Percentiles rank a stretch among this genome's conserved stretches.
phyloP scores from a whole-genome alignment of 257 asterid genomes.

The Mentha longifolia region DNA sequence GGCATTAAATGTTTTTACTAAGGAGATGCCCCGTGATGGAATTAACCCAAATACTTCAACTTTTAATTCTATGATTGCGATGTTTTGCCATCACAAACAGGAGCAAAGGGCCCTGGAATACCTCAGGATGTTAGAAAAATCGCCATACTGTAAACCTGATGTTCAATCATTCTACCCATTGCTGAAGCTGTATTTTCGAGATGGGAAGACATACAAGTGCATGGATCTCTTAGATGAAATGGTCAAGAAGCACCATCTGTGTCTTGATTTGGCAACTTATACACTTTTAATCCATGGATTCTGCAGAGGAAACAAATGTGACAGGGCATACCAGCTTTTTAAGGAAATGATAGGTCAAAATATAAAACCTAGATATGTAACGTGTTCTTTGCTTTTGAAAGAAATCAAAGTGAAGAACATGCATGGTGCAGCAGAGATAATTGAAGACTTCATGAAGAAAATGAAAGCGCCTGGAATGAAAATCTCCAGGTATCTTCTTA shows the following conservation, averaged over 20 bases:
- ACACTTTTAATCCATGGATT: conserved; percentile 83
- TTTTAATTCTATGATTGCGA: conserved; percentile 79
- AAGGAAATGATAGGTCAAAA: conserved; percentile 65
- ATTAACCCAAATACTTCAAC: conserved; percentile 72
- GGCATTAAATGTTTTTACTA: conserved; percentile 55
- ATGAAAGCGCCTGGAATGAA: conserved; percentile 57
- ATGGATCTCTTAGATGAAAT: conserved; percentile 21
- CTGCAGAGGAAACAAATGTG: conserved; percentile 63
- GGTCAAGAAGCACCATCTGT: conserved; percentile 33
- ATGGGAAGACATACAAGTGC: conserved; percentile 32
- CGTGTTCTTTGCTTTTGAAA: conserved; percentile 72
- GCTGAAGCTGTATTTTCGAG: conserved; percentile 39
- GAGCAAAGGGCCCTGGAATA: conserved; percentile 55
- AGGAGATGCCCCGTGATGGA: conserved; percentile 57
- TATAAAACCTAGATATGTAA: conserved; percentile 72
- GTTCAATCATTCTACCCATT: conserved; percentile 71
- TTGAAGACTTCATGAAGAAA: conserved; percentile 51
- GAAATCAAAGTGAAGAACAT: conserved; percentile 59
- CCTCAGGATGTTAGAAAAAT: conserved; percentile 58
- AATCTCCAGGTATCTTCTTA: conserved; percentile 25
- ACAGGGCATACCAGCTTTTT: conserved; percentile 64
- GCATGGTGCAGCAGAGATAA: conserved; percentile 58
- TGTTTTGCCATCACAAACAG: conserved; percentile 68
- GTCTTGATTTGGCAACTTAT: conserved; percentile 75
- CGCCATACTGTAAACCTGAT: conserved; percentile 75